phyloP scores from a whole-genome alignment of 805 yeast species.

The Soucietia sequanensis region DNA sequence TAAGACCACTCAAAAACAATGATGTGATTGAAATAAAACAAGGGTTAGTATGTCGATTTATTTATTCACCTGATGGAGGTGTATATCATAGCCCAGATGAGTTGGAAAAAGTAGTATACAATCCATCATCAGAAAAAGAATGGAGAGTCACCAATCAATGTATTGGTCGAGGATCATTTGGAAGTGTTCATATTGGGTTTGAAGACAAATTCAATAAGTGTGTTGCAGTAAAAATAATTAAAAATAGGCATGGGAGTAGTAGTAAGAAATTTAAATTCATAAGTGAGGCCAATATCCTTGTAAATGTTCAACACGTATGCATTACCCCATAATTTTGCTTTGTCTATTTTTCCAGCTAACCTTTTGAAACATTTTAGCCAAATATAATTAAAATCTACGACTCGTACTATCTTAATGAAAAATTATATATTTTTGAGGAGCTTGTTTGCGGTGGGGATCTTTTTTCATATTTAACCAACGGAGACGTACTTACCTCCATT shows the following conservation, averaged over 20 bases:
- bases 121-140: too few species aligned
- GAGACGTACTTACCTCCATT: slow-evolving; percentile 37
- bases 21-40: too few species aligned
- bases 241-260: too few species aligned
- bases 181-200: slow-evolving; percentile 45
- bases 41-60: too few species aligned
- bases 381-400: slow-evolving; percentile 48
- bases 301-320: not conserved
- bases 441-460: slow-evolving; percentile 57
- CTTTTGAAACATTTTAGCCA: slow-evolving; percentile 25
- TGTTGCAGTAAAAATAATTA: slow-evolving; percentile 51
- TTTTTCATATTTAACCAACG: slow-evolving; percentile 51
- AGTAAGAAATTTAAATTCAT: not conserved
- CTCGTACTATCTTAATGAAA: slow-evolving; percentile 21
- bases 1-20: too few species aligned
- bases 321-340: too few species aligned
- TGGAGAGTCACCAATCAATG: slow-evolving; percentile 46
- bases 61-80: too few species aligned
- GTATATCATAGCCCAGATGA: too few species aligned
- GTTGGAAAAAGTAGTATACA: too few species aligned
- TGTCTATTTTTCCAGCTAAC: not conserved
- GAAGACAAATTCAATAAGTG: slow-evolving; percentile 19
- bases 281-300: not conserved
- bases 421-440: slow-evolving; percentile 48
- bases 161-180: slow-evolving; percentile 60